A percentile compares a stretch with the other conserved stretches of the same genome.
Conservation (phyloP, 1,284 basidiomycete species). For the Pascua sp. region DNA sequence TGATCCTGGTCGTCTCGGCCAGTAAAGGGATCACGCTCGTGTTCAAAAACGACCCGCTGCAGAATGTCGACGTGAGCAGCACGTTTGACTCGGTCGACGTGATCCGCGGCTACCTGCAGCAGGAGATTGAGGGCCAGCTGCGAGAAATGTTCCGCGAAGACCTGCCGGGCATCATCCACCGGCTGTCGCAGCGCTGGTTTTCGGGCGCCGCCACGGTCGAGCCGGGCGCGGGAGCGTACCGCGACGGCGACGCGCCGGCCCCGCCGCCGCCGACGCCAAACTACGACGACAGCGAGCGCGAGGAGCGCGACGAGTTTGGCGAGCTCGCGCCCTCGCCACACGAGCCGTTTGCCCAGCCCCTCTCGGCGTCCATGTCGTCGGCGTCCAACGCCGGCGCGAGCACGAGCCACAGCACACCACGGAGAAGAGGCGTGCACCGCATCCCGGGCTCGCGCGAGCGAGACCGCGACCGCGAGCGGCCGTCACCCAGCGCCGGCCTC, state of each 20-base stretch:
- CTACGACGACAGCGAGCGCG: conserved; percentile 56
- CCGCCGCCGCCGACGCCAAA: conserved; percentile 34
- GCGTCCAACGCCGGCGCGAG: not conserved
- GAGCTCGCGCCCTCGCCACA: conserved; percentile 8
- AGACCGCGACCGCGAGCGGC: conserved; percentile 3
- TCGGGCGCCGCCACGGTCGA: conserved; percentile 45
- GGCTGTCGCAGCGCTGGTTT: conserved; percentile 88
- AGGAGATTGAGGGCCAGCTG: conserved; percentile 94
- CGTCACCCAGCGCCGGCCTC: conserved; percentile 17
- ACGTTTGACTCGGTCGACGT: conserved; percentile 98
- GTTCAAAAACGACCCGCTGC: conserved; percentile 98
- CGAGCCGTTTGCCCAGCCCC: conserved; percentile 2
- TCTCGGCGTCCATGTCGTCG: not conserved
- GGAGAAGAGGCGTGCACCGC: not conserved
- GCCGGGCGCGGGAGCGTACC: conserved; percentile 33
- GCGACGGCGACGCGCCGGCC: conserved; percentile 23
- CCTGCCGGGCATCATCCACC: conserved; percentile 93
- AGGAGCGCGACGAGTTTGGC: conserved; percentile 45
- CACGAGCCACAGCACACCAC: conserved; percentile 11
- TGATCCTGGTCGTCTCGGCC: conserved; percentile 94
- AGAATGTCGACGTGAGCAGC: conserved; percentile 94
- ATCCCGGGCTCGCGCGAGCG: conserved; percentile 25
- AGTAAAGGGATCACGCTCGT: conserved; percentile 98
- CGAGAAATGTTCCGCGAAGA: conserved; percentile 98
- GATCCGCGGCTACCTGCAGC: conserved; percentile 93